Evolutionary conservation across 1,139 yeast genomes (phyloP).

Genomic region (Suhomyces panamericanus): DNA sequence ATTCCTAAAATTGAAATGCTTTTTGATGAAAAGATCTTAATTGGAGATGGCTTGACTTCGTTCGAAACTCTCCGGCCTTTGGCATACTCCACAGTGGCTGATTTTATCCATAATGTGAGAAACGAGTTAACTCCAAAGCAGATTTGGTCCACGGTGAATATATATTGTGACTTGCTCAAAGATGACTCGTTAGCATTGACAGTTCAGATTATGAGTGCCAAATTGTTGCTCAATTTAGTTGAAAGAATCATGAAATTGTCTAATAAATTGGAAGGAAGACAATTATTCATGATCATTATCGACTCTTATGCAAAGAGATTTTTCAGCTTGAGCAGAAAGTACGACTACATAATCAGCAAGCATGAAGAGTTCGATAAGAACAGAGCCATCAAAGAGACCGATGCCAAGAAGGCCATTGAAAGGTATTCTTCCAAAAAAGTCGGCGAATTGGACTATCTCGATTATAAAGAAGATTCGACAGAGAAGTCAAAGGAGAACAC

Average conservation of each 20-base stretch:
- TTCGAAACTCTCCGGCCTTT: conserved; percentile 84
- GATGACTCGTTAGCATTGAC: conserved; percentile 84
- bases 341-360: conserved; percentile 62
- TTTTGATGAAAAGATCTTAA: conserved; percentile 81
- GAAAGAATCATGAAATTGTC: conserved; percentile 86
- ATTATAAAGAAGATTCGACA: conserved; percentile 4
- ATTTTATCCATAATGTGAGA: conserved; percentile 89
- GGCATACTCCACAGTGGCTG: conserved; percentile 96
- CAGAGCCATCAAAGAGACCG: conserved; percentile 42
- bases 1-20: conserved; percentile 82
- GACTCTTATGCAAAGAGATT: conserved; percentile 88
- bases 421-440: conserved; percentile 39
- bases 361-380: conserved; percentile 55
- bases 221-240: conserved; percentile 78
- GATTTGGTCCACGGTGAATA: conserved; percentile 83
- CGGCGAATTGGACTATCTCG: conserved; percentile 14
- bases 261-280: conserved; percentile 82
- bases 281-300: conserved; percentile 75
- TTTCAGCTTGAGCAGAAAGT: conserved; percentile 69
- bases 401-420: conserved; percentile 42
- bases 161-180: conserved; percentile 78
- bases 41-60: conserved; percentile 92
- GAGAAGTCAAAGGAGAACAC: conserved; percentile 11
- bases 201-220: conserved; percentile 97
- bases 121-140: conserved; percentile 80